Evolutionary conservation across 1,284 basidiomycete genomes (phyloP).

Genomic region (Ceratobasidium sp.): DNA sequence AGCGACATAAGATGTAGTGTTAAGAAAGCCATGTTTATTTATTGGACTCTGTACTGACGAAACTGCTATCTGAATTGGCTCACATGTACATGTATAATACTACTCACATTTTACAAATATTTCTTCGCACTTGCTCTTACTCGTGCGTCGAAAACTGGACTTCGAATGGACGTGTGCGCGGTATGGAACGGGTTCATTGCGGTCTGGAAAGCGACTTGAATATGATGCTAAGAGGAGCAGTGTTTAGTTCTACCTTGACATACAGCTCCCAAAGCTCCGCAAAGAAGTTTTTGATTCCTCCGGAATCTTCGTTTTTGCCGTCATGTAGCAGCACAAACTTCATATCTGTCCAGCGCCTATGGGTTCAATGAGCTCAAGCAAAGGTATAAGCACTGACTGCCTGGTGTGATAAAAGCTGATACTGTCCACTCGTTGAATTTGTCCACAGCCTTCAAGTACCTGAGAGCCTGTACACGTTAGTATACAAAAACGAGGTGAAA

Average conservation of each 20-base stretch:
- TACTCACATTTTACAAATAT: slow-evolving; percentile 68
- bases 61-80: slow-evolving; percentile 9
- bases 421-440: slow-evolving; percentile 98
- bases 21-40: neutral
- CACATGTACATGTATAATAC: slow-evolving; percentile 15
- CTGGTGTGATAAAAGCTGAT: slow-evolving; percentile 92
- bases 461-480: slow-evolving; percentile 56
- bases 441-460: slow-evolving; percentile 94
- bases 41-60: slow-evolving; percentile 19
- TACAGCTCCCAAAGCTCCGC: slow-evolving; percentile 95
- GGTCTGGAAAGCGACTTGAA: slow-evolving; percentile 67
- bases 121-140: slow-evolving; percentile 90
- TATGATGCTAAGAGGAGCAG: neutral
- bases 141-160: slow-evolving; percentile 82
- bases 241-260: slow-evolving; percentile 77
- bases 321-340: slow-evolving; percentile 95
- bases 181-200: slow-evolving; percentile 94
- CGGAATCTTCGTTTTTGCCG: slow-evolving; percentile 88
- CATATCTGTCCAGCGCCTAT: slow-evolving; percentile 71
- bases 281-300: slow-evolving; percentile 89
- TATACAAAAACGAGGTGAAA: neutral
- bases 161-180: slow-evolving; percentile 85
- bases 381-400: slow-evolving; percentile 72
- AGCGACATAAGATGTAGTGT: slow-evolving; percentile 17
- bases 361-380: neutral